Evolutionary conservation across 1,284 basidiomycete species (phyloP).

Genomic region (Megacollybia platyphylla): DNA sequence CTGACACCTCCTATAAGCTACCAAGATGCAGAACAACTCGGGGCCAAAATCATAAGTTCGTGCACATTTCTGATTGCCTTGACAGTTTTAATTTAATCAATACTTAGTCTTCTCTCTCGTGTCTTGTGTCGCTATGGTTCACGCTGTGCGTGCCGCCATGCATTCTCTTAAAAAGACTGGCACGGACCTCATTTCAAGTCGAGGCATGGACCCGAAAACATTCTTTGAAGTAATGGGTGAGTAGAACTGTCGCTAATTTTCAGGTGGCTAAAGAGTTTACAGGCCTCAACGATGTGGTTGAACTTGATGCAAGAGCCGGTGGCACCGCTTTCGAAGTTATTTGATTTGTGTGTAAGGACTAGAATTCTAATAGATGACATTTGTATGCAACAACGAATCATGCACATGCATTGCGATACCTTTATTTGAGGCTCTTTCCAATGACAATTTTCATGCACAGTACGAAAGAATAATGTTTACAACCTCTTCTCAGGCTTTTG

Average conservation of each 20-base stretch:
- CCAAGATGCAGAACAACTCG: slow-evolving; percentile 52
- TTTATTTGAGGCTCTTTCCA: too few relatives aligned
- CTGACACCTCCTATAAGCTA: slow-evolving; percentile 63
- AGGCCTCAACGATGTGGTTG: slow-evolving; percentile 45
- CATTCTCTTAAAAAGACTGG: slow-evolving; percentile 62
- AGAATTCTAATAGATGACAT: not conserved
- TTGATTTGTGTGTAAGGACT: slow-evolving; percentile 11
- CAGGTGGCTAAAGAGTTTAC: slow-evolving; percentile 3
- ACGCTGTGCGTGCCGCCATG: slow-evolving; percentile 63
- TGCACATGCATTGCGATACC: too few relatives aligned
- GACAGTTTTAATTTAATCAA: not conserved
- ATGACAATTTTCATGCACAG: too few relatives aligned
- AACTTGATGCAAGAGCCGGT: slow-evolving; percentile 47
- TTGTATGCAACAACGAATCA: not conserved
- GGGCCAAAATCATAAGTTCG: slow-evolving; percentile 68
- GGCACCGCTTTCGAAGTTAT: slow-evolving; percentile 41
- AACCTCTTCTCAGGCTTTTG: too few relatives aligned
- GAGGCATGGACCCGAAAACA: slow-evolving; percentile 65
- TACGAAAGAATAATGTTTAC: too few relatives aligned
- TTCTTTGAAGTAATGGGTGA: slow-evolving; percentile 66
- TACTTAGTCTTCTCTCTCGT: slow-evolving; percentile 51
- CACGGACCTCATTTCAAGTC: slow-evolving; percentile 53
- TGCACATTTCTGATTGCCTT: slow-evolving; percentile 5
- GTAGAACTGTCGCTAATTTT: slow-evolving; percentile 6
- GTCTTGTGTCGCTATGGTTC: slow-evolving; percentile 61